phyloP scores from a whole-genome alignment of 352 stramenopile species.

The Globisporangium spinosum region DNA sequence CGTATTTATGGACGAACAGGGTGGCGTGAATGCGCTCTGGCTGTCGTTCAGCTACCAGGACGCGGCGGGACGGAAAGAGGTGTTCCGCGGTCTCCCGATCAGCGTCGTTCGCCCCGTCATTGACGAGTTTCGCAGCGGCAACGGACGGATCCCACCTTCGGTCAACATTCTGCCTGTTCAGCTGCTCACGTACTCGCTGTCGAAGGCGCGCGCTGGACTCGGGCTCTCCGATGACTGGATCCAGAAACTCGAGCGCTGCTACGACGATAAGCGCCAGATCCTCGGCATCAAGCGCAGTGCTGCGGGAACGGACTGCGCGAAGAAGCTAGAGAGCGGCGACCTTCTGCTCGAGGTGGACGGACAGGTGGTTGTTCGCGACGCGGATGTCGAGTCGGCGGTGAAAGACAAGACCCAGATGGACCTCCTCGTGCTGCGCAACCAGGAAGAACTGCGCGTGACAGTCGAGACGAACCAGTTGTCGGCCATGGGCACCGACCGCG shows the following conservation, averaged over 20 bases:
- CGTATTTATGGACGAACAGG: slow-evolving; percentile 77
- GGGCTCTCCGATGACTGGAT: slow-evolving; percentile 85
- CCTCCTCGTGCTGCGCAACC: slow-evolving; percentile 72
- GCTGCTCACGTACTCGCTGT: slow-evolving; percentile 81
- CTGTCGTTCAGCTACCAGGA: slow-evolving; percentile 88
- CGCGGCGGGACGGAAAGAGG: slow-evolving; percentile 67
- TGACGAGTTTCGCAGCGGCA: slow-evolving; percentile 35
- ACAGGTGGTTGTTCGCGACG: slow-evolving; percentile 68
- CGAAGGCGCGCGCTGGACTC: slow-evolving; percentile 82
- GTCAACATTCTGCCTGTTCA: slow-evolving; percentile 73
- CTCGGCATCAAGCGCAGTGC: slow-evolving; percentile 78
- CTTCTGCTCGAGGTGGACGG: slow-evolving; percentile 83
- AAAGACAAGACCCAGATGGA: slow-evolving; percentile 48
- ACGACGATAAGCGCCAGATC: slow-evolving; percentile 86
- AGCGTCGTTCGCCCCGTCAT: slow-evolving; percentile 71
- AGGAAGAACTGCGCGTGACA: slow-evolving; percentile 57
- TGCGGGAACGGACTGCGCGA: slow-evolving; percentile 57
- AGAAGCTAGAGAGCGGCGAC: slow-evolving; percentile 76
- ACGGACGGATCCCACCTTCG: slow-evolving; percentile 34
- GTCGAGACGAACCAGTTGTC: slow-evolving; percentile 64
- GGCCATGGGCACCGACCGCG: slow-evolving; percentile 80
- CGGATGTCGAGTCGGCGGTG: slow-evolving; percentile 67
- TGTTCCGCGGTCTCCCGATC: slow-evolving; percentile 74
- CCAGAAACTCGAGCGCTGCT: slow-evolving; percentile 67
- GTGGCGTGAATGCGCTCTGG: slow-evolving; percentile 76